phyloP scores from a whole-genome alignment of 768 basidiomycete species.

The Tricholoma furcatifolium region DNA sequence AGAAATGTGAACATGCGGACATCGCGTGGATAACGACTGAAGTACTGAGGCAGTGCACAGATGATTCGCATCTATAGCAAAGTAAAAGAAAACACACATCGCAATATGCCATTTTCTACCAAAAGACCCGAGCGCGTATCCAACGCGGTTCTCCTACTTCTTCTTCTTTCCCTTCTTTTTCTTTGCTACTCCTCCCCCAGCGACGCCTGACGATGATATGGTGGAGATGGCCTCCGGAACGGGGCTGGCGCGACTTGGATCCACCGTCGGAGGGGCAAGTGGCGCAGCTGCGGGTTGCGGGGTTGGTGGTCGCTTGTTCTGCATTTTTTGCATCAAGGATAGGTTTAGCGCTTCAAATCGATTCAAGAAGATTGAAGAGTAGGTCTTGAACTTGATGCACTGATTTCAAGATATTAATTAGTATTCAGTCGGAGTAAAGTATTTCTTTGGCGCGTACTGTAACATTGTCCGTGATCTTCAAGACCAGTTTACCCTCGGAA shows the following conservation, averaged over 20 bases:
- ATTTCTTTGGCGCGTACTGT: conserved; percentile 51
- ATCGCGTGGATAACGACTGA: conserved; percentile 7
- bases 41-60: not conserved
- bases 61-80: conserved; percentile 2
- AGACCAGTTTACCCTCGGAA: conserved; percentile 80
- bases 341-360: conserved; percentile 92
- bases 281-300: conserved; percentile 22
- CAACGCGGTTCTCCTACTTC: conserved; percentile 38
- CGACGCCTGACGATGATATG: conserved; percentile 29
- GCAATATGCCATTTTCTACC: not conserved
- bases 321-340: conserved; percentile 84
- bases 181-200: conserved; percentile 60
- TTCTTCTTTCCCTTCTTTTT: conserved; percentile 87
- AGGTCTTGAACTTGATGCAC: conserved; percentile 97
- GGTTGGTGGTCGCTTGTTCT: conserved; percentile 51
- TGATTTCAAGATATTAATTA: conserved; percentile 27
- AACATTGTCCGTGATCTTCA: conserved; percentile 91
- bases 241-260: conserved; percentile 25
- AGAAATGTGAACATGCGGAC: not conserved
- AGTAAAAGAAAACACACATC: conserved; percentile 12
- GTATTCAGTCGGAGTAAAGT: too few species aligned
- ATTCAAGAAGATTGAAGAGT: conserved; percentile 93
- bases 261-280: conserved; percentile 18
- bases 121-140: not conserved
- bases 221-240: conserved; percentile 32